Evolutionary conservation across 2,329 filamentous ascomycete genomes (phyloP).

Genomic region (Lasiodiplodia hormozganensis): DNA sequence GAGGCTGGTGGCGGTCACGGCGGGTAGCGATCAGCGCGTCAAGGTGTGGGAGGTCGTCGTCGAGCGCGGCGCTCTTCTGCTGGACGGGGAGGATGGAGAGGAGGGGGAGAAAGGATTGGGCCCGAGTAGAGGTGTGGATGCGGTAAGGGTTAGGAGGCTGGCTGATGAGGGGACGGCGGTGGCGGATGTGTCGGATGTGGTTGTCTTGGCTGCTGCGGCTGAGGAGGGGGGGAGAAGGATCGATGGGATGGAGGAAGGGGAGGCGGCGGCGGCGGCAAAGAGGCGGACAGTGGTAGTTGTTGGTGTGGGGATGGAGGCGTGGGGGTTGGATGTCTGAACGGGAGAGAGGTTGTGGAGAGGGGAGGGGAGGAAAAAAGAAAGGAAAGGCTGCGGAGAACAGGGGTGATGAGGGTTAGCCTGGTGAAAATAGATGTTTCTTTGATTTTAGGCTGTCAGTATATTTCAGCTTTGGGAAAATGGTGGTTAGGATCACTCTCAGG

Average conservation of each 20-base stretch:
- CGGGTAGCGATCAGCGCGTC: constrained; percentile 57
- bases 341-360: neutral
- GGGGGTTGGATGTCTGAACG: constrained; percentile 2
- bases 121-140: neutral
- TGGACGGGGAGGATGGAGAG: neutral
- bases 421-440: no score
- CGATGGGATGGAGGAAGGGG: neutral
- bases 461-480: no score
- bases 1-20: constrained; percentile 41
- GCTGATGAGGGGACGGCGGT: constrained; percentile 20
- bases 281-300: constrained; percentile 17
- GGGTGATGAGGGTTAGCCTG: no score
- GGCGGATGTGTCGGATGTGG: constrained; percentile 28
- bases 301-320: constrained; percentile 30
- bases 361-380: neutral
- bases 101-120: neutral
- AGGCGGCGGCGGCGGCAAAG: neutral
- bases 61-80: neutral
- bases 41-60: constrained; percentile 53
- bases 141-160: constrained; percentile 1
- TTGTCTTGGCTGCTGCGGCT: neutral
- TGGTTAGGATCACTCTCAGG: no score
- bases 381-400: neutral
- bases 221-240: neutral
- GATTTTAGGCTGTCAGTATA: no score